Evolutionary conservation across 2,329 filamentous ascomycete genomes (phyloP).

Genomic region (Aspergillus clavatus): DNA sequence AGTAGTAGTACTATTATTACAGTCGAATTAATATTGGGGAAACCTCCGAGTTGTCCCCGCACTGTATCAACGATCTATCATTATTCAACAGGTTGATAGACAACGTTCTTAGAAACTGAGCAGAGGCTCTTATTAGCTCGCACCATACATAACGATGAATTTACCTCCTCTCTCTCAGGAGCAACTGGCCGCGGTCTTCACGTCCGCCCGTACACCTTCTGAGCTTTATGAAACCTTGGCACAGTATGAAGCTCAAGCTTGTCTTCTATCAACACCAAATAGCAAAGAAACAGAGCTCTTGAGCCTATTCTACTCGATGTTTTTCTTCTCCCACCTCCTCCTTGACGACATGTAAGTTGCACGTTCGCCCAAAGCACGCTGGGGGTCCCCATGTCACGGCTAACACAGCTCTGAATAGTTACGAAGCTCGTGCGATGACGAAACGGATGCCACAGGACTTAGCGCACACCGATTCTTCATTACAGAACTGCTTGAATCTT

Average conservation of each 20-base stretch:
- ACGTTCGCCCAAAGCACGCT: neutral
- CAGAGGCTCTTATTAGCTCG: too few species aligned
- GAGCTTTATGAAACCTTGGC: constrained; percentile 34
- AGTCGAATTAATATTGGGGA: constrained; percentile 14
- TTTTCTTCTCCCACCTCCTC: constrained; percentile 38
- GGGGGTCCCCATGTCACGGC: neutral
- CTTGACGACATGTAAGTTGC: constrained; percentile 35
- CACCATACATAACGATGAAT: too few species aligned
- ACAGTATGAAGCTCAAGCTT: constrained; percentile 34
- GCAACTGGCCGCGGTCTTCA: constrained; percentile 27
- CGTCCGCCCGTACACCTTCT: constrained; percentile 26
- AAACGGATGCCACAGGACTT: constrained; percentile 32
- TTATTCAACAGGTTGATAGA: neutral
- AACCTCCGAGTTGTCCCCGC: constrained; percentile 32
- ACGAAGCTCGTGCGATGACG: constrained; percentile 39
- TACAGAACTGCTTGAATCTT: constrained; percentile 34
- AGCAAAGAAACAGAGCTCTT: constrained; percentile 26
- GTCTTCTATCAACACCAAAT: constrained; percentile 22
- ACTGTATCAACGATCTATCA: constrained; percentile 10
- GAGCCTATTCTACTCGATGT: constrained; percentile 36
- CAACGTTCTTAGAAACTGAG: too few species aligned
- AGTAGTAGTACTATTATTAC: neutral
- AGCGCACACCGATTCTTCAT: constrained; percentile 23
- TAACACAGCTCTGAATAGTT: constrained; percentile 19
- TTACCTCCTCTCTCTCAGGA: constrained; percentile 27